Conservation (phyloP, 192 early-diverging fungal species). For the Chytriomyces hyalinus region DNA sequence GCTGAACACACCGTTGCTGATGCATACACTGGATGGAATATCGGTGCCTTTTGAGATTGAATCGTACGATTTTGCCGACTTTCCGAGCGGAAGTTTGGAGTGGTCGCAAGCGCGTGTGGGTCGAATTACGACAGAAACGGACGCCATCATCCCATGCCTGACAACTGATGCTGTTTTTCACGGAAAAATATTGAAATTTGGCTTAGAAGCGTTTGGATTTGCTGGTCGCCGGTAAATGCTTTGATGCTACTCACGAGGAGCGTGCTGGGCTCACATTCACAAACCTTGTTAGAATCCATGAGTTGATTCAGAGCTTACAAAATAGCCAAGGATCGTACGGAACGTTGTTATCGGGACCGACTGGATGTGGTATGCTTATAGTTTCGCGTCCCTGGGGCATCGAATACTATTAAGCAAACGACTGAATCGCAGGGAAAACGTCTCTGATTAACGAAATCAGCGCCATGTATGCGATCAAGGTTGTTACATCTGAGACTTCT, state of each 20-base stretch:
- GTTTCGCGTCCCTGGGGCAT: not conserved
- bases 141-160: not conserved
- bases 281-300: not conserved
- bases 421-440: constrained; percentile 4
- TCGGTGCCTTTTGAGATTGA: not conserved
- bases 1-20: not conserved
- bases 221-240: not conserved
- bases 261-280: not conserved
- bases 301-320: not conserved
- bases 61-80: not conserved
- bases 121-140: not conserved
- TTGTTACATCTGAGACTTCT: not conserved
- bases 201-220: no score
- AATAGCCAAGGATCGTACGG: constrained; percentile 1
- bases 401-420: not conserved
- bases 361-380: constrained; percentile 13
- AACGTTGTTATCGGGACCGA: constrained; percentile 15
- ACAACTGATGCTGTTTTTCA: not conserved
- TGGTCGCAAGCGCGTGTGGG: not conserved
- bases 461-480: not conserved
- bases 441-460: constrained; percentile 8
- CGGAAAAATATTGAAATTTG: no score
- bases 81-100: not conserved
- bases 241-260: not conserved
- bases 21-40: not conserved